Evolutionary conservation across 345 rosid genomes (phyloP).

Genomic region (Pelargonium nanum): DNA sequence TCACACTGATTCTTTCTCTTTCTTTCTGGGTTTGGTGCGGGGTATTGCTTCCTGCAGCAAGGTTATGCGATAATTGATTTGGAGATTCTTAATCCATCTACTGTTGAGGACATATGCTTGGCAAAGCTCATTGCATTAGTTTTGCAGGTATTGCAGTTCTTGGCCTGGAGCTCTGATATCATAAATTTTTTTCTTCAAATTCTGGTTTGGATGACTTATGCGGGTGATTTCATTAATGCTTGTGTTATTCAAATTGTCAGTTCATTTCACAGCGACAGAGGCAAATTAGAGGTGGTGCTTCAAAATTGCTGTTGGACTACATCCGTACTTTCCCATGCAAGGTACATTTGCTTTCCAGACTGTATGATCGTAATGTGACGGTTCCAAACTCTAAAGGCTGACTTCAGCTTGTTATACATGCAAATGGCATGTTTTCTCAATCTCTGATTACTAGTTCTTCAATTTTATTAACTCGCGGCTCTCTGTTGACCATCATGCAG

Average conservation of each 20-base stretch:
- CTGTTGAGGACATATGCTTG: constrained; percentile 46
- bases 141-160: constrained; percentile 46
- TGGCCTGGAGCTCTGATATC: constrained; percentile 4
- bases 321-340: constrained; percentile 56
- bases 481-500: constrained; percentile 29
- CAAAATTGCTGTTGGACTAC: constrained; percentile 59
- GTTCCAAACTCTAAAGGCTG: too few relatives aligned
- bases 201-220: neutral
- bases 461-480: constrained; percentile 5
- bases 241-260: constrained; percentile 27
- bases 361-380: neutral
- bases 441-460: neutral
- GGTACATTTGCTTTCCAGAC: constrained; percentile 30
- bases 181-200: neutral
- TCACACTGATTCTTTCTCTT: neutral
- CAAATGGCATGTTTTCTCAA: neutral
- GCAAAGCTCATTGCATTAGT: constrained; percentile 53
- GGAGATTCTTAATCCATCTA: constrained; percentile 44
- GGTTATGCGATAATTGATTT: constrained; percentile 73
- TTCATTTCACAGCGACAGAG: constrained; percentile 82
- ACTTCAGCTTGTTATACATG: neutral
- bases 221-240: neutral
- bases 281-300: constrained; percentile 67
- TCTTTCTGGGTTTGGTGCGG: constrained; percentile 7
- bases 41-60: constrained; percentile 30